Percentiles rank a stretch among this genome's conserved stretches.
Conservation (phyloP, 768 basidiomycete genomes). For the Boletus rex-veris region DNA sequence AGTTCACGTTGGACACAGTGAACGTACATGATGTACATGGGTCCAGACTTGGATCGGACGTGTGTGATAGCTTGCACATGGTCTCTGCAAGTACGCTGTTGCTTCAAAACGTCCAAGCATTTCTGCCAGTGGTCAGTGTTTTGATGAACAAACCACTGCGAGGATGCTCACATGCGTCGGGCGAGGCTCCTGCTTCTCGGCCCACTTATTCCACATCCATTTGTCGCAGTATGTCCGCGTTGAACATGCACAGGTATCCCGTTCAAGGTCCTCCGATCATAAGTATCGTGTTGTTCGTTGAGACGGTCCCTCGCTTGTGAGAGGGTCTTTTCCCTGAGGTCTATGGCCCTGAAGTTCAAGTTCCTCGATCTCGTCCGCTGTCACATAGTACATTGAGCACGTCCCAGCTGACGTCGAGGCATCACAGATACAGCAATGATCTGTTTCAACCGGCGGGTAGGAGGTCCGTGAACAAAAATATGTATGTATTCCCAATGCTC, state of each 20-base stretch:
- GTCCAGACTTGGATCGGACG: too few species aligned
- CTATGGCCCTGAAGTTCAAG: slow-evolving; percentile 12
- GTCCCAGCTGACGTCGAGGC: slow-evolving; percentile 43
- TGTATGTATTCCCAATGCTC: not conserved
- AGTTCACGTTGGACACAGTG: too few species aligned
- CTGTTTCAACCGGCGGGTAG: slow-evolving; percentile 15
- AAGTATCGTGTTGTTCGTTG: slow-evolving; percentile 15
- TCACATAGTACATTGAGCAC: slow-evolving; percentile 35
- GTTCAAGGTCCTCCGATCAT: slow-evolving; percentile 24
- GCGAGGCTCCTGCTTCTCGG: slow-evolving; percentile 27
- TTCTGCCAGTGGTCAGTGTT: slow-evolving; percentile 23
- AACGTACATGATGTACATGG: too few species aligned
- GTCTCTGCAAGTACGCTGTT: slow-evolving; percentile 25
- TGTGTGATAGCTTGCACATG: too few species aligned
- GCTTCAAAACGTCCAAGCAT: slow-evolving; percentile 44
- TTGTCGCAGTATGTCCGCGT: slow-evolving; percentile 39
- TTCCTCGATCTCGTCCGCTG: slow-evolving; percentile 45
- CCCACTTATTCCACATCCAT: slow-evolving; percentile 53
- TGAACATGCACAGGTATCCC: slow-evolving; percentile 23
- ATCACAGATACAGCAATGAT: slow-evolving; percentile 15
- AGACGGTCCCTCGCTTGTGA: slow-evolving; percentile 31
- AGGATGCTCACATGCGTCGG: slow-evolving; percentile 17
- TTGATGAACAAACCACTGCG: slow-evolving; percentile 6
- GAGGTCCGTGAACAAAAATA: slow-evolving; percentile 31
- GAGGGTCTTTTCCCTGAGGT: slow-evolving; percentile 34